phyloP scores from a whole-genome alignment of 257 asterid species.

The Solanum ossicruentum region DNA sequence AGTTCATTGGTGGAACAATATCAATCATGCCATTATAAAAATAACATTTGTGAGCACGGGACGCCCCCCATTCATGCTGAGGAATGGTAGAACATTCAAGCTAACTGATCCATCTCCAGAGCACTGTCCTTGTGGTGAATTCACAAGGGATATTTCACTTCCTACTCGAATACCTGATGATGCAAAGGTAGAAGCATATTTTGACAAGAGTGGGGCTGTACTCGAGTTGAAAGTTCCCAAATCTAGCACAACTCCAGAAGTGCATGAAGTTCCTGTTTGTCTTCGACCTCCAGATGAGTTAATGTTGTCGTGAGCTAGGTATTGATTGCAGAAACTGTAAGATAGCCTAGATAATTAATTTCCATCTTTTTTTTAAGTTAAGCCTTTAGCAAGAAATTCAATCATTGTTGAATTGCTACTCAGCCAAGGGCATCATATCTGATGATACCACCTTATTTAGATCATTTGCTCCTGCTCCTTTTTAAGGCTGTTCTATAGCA shows the following conservation, averaged over 20 bases:
- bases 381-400: neutral
- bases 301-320: slow-evolving; percentile 23
- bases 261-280: slow-evolving; percentile 69
- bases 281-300: slow-evolving; percentile 70
- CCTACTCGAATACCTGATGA: slow-evolving; percentile 65
- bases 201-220: slow-evolving; percentile 50
- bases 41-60: slow-evolving; percentile 53
- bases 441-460: neutral
- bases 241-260: slow-evolving; percentile 56
- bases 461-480: neutral
- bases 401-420: neutral
- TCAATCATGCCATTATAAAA: slow-evolving; percentile 53
- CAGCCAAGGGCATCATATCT: neutral
- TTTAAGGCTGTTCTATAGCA: neutral
- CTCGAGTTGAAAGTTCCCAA: slow-evolving; percentile 76
- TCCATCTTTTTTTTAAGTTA: neutral
- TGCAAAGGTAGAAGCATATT: slow-evolving; percentile 69
- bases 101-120: slow-evolving; percentile 67
- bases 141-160: slow-evolving; percentile 52
- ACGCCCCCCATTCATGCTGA: slow-evolving; percentile 48
- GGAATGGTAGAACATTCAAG: slow-evolving; percentile 48
- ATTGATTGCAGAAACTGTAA: neutral
- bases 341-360: neutral
- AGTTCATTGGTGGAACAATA: slow-evolving; percentile 66
- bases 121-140: slow-evolving; percentile 71